Base-by-base conservation (phyloP, 2,329 filamentous ascomycete genomes). In the Monilinia laxa region DNA sequence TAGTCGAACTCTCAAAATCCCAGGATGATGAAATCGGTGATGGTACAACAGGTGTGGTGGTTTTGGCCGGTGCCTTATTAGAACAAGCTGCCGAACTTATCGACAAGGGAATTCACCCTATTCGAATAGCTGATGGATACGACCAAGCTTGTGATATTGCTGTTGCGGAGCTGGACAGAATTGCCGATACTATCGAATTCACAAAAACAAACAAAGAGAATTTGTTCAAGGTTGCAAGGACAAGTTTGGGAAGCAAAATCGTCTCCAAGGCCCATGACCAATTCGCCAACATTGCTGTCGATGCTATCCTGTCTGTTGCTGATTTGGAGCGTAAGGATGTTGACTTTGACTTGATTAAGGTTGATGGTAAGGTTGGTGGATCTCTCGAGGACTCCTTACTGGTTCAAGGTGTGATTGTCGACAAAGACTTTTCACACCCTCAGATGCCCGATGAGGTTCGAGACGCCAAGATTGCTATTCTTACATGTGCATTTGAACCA, bases 401-500 rank as follows among this genome's bases (percentile, higher is more conserved):
- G 54, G 94, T 99, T 74, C 96, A 98, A 82, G 95, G 95, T 78
- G 95, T 99, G 72, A 96, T 99, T 78, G 87, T 99, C 79, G 95
- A 99, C 86, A 99, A 99, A 84, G 96, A 99, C 82, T 99, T 99
- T 80, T 98, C 95, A 47, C 95, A 99, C 79, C 95, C 95, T 16
- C 95, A 99, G 82, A 99, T 99, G 95, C 95, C 95, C 14, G 91
- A 90, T 62, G 93, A 97, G 80, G 94, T 99, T 71, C 86, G 84
- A 74, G 93, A 99, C 80, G 96, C 95, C 77, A 98, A 97, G 84
- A 88, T 99, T 76, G 95, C 95, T 73, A 99, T 99, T 75, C 83
- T 99, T 68, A 99, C 95, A 62, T 99, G 95, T 79, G 93, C 95
- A 4, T 99, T 99, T 77, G 95, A 99, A 82, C 95, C 95, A 42